Evolutionary conservation across 1,284 basidiomycete genomes (phyloP).

Genomic region (Phylloboletellus chloephorus): DNA sequence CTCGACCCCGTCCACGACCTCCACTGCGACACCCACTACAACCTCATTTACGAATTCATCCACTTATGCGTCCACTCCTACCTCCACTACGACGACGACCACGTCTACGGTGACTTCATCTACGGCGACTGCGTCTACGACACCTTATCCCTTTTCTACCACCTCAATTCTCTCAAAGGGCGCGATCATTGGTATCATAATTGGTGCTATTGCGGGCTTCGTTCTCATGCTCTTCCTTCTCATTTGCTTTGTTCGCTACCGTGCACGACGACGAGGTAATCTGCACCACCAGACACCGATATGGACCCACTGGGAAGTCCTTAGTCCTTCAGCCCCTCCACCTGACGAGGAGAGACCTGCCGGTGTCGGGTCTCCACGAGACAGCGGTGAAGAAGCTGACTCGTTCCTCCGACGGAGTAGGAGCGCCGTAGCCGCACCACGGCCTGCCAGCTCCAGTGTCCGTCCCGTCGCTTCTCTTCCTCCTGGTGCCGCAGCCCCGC

Average conservation of each 20-base stretch:
- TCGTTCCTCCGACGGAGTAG: slow-evolving; percentile 48
- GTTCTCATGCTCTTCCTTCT: slow-evolving; percentile 46
- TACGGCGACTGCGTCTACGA: slow-evolving; percentile 20
- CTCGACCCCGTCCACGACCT: slow-evolving; percentile 22
- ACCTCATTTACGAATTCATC: slow-evolving; percentile 22
- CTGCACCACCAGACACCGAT: slow-evolving; percentile 36
- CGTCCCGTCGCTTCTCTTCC: slow-evolving; percentile 30
- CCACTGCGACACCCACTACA: slow-evolving; percentile 23
- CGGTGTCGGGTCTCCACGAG: slow-evolving; percentile 60
- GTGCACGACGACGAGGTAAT: slow-evolving; percentile 37
- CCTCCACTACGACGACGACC: slow-evolving; percentile 24
- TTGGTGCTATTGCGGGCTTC: slow-evolving; percentile 37
- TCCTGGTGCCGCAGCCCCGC: slow-evolving; percentile 29
- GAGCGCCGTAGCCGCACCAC: slow-evolving; percentile 19
- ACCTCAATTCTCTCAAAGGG: slow-evolving; percentile 28
- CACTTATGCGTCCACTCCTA: slow-evolving; percentile 24
- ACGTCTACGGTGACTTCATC: slow-evolving; percentile 12
- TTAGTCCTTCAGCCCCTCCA: slow-evolving; percentile 27
- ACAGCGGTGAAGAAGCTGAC: slow-evolving; percentile 61
- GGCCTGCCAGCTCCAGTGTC: slow-evolving; percentile 15
- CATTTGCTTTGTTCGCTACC: slow-evolving; percentile 47
- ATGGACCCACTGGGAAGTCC: slow-evolving; percentile 52
- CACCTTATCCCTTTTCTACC: slow-evolving; percentile 25
- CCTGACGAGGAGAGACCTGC: slow-evolving; percentile 35
- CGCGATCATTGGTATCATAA: slow-evolving; percentile 44